Percentiles rank a stretch among this genome's conserved stretches.
phyloP scores from a whole-genome alignment of 169 alveolate species.

The Eimeria brunetti region DNA sequence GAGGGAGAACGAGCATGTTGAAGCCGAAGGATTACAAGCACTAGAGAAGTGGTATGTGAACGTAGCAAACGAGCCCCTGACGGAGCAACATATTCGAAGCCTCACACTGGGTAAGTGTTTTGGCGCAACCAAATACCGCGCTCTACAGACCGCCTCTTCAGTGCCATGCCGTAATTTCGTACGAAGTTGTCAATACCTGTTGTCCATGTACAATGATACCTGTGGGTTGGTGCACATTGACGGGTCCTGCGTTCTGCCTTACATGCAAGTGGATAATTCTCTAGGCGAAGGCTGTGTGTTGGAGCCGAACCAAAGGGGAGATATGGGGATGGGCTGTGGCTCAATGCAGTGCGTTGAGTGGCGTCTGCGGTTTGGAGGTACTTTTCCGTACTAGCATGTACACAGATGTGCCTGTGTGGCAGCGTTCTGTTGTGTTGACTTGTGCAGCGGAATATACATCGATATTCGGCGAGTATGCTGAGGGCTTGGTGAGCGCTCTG shows the following conservation, averaged over 20 bases:
- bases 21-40: constrained; percentile 8
- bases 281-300: neutral
- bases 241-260: neutral
- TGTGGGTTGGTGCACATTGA: neutral
- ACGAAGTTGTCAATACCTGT: neutral
- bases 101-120: constrained; percentile 47
- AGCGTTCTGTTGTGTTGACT: neutral
- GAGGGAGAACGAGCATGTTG: constrained; percentile 13
- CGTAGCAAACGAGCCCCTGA: constrained; percentile 39
- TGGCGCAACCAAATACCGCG: neutral
- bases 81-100: constrained; percentile 59
- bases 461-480: constrained; percentile 49
- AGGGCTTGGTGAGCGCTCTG: constrained; percentile 36
- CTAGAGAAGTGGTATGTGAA: constrained; percentile 51
- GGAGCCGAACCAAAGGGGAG: neutral
- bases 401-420: neutral
- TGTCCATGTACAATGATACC: neutral
- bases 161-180: neutral
- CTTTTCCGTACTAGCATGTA: neutral
- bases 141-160: neutral
- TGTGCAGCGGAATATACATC: constrained; percentile 67
- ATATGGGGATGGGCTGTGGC: neutral
- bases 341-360: neutral
- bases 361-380: neutral
- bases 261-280: neutral